Evolutionary conservation across 768 basidiomycete species (phyloP).

Genomic region (Galerina sulciceps): DNA sequence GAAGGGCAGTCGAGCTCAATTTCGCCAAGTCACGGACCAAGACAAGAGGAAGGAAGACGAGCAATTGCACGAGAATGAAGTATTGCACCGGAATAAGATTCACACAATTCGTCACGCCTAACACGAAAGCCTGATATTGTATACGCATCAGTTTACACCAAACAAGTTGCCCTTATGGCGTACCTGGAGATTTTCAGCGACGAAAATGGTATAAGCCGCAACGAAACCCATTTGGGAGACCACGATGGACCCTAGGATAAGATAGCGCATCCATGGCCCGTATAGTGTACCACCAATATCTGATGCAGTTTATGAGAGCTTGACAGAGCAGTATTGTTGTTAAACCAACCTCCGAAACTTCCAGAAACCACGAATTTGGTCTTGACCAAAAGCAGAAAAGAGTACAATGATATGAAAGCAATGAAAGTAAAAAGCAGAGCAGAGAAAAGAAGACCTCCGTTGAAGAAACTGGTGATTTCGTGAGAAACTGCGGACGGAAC

Average conservation of each 20-base stretch:
- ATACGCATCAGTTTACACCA: background rate
- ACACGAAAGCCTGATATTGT: slow-evolving; percentile 71
- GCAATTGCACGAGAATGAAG: slow-evolving; percentile 82
- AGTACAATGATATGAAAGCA: slow-evolving; percentile 86
- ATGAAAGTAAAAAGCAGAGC: slow-evolving; percentile 75
- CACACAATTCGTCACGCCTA: slow-evolving; percentile 78
- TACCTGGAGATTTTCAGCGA: slow-evolving; percentile 84
- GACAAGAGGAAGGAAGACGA: slow-evolving; percentile 88
- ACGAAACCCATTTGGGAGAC: slow-evolving; percentile 92
- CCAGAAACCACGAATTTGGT: slow-evolving; percentile 90
- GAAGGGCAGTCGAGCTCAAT: slow-evolving; percentile 86
- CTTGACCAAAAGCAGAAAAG: slow-evolving; percentile 88
- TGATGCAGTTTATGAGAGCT: slow-evolving; percentile 25
- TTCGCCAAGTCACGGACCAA: slow-evolving; percentile 95
- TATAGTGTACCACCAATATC: slow-evolving; percentile 94
- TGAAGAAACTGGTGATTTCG: slow-evolving; percentile 71
- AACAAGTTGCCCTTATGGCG: slow-evolving; percentile 1
- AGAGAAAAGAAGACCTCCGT: slow-evolving; percentile 94
- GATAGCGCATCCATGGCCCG: slow-evolving; percentile 90
- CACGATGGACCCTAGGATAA: slow-evolving; percentile 86
- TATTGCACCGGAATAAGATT: slow-evolving; percentile 70
- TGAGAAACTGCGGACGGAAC: background rate
- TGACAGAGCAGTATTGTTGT: background rate
- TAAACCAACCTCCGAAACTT: slow-evolving; percentile 82
- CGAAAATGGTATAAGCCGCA: slow-evolving; percentile 93